Conservation (phyloP, 164 flowering plant species). For the Houttuynia cordata region DNA sequence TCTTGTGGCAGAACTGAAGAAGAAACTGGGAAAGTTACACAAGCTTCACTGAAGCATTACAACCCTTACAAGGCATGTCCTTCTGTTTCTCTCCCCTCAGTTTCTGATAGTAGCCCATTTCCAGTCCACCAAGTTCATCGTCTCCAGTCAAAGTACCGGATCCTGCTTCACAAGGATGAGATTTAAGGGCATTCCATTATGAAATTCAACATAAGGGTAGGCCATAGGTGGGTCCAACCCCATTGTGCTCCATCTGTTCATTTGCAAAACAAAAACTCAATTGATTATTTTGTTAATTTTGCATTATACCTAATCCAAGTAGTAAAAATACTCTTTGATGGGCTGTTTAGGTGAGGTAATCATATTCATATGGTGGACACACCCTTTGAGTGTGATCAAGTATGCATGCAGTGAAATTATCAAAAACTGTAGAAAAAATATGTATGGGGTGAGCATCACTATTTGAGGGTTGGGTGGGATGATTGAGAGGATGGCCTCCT, state of each 20-base stretch:
- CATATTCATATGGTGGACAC: neutral
- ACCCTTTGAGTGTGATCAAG: neutral
- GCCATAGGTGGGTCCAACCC: slow-evolving; percentile 45
- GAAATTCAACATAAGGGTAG: slow-evolving; percentile 55
- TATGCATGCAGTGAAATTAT: neutral
- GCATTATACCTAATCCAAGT: neutral
- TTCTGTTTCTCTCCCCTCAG: neutral
- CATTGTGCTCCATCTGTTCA: slow-evolving; percentile 37
- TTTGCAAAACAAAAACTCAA: neutral
- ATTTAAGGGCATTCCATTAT: slow-evolving; percentile 23
- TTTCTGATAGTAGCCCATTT: neutral
- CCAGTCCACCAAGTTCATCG: neutral
- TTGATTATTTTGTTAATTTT: too few relatives aligned
- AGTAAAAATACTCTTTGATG: neutral
- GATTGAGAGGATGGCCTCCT: neutral
- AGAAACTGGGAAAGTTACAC: neutral
- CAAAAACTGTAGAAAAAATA: too few relatives aligned
- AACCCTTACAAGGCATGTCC: neutral
- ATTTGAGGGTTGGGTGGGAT: neutral
- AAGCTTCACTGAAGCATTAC: neutral
- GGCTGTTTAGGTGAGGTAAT: neutral
- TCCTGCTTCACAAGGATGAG: neutral
- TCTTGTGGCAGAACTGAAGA: neutral
- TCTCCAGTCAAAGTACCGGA: neutral
- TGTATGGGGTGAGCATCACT: neutral